phyloP scores from a whole-genome alignment of 805 yeast species.

The Starmera pachycereana region DNA sequence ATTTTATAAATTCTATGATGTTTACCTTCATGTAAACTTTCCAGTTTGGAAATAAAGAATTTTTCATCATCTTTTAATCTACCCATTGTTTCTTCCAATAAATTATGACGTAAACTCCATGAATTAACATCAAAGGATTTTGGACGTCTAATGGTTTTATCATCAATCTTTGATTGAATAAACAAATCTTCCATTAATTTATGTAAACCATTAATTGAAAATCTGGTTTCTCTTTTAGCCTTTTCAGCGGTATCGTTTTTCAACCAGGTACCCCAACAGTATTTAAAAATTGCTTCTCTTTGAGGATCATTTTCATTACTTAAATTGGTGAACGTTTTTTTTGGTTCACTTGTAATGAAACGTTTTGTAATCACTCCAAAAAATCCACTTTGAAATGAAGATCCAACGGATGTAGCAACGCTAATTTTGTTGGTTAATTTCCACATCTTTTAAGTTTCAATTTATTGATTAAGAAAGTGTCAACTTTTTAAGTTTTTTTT shows the following conservation, averaged over 20 bases:
- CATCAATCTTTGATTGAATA: slow-evolving; percentile 20
- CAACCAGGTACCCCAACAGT: slow-evolving; percentile 95
- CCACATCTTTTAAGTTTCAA: no score
- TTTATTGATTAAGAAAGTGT: no score
- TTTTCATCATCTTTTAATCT: slow-evolving; percentile 31
- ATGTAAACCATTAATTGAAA: slow-evolving; percentile 71
- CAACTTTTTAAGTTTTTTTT: no score
- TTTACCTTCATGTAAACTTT: slow-evolving; percentile 88
- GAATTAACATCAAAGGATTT: slow-evolving; percentile 30
- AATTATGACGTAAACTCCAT: slow-evolving; percentile 38
- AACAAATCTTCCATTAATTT: slow-evolving; percentile 37
- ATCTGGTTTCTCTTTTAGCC: slow-evolving; percentile 65
- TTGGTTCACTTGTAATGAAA: slow-evolving; percentile 19
- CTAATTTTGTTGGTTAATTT: no score
- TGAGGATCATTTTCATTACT: slow-evolving; percentile 56
- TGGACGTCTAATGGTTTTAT: slow-evolving; percentile 18
- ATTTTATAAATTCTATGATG: slow-evolving; percentile 82
- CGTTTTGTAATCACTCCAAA: slow-evolving; percentile 10
- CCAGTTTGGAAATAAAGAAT: slow-evolving; percentile 54
- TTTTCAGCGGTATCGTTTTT: slow-evolving; percentile 68
- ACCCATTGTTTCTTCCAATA: slow-evolving; percentile 33
- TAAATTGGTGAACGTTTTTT: slow-evolving; percentile 39
- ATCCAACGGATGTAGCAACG: not conserved
- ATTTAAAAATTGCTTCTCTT: slow-evolving; percentile 67
- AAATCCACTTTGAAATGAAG: not conserved